Evolutionary conservation across 192 early-diverging fungal species (phyloP), one percentile per base, ranked within the genome.

Genomic region (Coemansia aciculifera): DNA sequence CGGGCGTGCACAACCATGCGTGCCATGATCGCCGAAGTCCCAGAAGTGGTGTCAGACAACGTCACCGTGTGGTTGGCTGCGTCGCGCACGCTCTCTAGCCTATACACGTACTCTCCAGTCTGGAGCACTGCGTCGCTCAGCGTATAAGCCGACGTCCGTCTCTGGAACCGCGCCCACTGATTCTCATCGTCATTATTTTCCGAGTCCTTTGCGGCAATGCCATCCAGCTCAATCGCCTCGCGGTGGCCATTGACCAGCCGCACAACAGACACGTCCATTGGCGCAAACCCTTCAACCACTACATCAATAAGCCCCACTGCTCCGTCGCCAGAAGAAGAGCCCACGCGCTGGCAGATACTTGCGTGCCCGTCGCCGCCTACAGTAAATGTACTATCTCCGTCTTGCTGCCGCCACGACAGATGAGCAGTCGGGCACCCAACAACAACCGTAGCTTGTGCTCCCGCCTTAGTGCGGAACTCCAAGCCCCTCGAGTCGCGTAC

Each of bases 31-130:
- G 57, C 27, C 56, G 61, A 46, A 15, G 29, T 19, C 2, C 54
- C 40, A 52, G 64, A 40, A 48, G 23, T 12, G 13, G 57, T 23
- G 8, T 77, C 72, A 7, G 75, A 49, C 69, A 75, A 64, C 6
- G 51, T 29, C 5, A 71, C 73, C 6, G 73, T 71, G 51, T 79
- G 77, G 68, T 79, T 84, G 62, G 76, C 77, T 7, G 73, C 73
- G 31, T 79, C 76, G 19, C 74, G 73, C 4, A 76, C 67, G 56
- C 68, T 67, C 39, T 74, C 74, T 4, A 84, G 68, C 68, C 73
- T 71, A 68, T 79, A 79, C 42, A 84, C 74, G 5, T 84, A 79
- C 59, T 84, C 76, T 31, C 82, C 82, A 2, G 82, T 51, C 17
- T 66, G 73, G 42, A 72, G 40, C 61, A 79, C 79, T 21, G 74